Evolutionary conservation across 495 filamentous ascomycete genomes (phyloP).

Genomic region (Aspergillus affinis): DNA sequence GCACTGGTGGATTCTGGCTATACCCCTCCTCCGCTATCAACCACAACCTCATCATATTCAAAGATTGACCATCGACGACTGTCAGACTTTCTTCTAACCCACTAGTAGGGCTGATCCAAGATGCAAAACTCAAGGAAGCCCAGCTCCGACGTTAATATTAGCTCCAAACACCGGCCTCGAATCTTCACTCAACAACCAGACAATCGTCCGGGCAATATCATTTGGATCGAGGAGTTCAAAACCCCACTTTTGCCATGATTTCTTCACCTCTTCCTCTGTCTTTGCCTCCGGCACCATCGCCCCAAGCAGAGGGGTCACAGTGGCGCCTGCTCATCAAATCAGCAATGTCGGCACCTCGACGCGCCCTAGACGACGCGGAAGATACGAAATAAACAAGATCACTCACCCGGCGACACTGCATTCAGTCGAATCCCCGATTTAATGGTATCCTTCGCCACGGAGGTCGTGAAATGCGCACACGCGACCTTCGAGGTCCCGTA

Average conservation of each 20-base stretch:
- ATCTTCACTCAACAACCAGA: constrained; percentile 11
- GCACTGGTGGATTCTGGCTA: not conserved
- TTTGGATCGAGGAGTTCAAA: not conserved
- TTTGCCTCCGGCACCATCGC: not conserved
- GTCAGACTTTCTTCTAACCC: no score
- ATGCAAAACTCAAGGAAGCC: not conserved
- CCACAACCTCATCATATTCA: no score
- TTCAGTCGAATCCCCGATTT: constrained; percentile 11
- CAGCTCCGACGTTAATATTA: constrained; percentile 15
- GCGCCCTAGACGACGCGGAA: no score
- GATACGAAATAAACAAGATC: no score
- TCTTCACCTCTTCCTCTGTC: constrained; percentile 4
- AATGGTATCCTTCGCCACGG: constrained; percentile 8
- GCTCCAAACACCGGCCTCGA: constrained; percentile 7
- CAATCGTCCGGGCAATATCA: constrained; percentile 12
- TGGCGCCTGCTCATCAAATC: constrained; percentile 7
- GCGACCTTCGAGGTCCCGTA: constrained; percentile 12
- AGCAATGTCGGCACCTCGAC: no score
- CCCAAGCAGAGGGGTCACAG: constrained; percentile 7
- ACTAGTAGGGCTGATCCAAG: no score
- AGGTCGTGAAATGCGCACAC: constrained; percentile 2
- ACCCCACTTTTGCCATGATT: not conserved
- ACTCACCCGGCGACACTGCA: constrained; percentile 13
- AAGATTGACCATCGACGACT: no score
- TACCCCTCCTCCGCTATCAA: no score